Percentiles rank a stretch among this genome's conserved stretches.
These are phyloP conservation scores for Coemansia sp. DNA, from an alignment of 192 early-diverging fungal species.

Conservation along the genomic window DNA sequence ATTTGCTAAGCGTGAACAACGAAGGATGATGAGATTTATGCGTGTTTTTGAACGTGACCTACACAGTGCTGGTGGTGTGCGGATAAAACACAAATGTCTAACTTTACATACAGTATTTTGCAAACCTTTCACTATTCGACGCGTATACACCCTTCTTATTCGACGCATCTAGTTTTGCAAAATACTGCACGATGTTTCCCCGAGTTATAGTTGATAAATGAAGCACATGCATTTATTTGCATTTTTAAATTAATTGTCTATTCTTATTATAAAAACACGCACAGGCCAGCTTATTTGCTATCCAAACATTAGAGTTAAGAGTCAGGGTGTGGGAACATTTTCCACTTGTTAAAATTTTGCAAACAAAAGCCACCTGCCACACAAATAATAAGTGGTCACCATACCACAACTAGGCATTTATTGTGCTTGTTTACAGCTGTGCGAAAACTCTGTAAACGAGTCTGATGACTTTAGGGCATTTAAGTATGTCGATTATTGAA, in stretches of 20 bases:
- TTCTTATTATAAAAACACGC: not conserved
- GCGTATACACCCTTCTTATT: too few relatives aligned
- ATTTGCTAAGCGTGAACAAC: too few relatives aligned
- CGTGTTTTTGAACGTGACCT: too few relatives aligned
- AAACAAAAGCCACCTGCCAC: not conserved
- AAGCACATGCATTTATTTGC: slow-evolving; percentile 9
- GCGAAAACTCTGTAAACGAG: not conserved
- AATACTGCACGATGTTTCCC: not conserved
- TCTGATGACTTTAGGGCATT: not conserved
- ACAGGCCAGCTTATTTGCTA: slow-evolving; percentile 3
- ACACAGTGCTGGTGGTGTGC: too few relatives aligned
- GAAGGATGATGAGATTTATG: too few relatives aligned
- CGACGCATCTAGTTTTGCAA: too few relatives aligned
- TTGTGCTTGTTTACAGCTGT: not conserved
- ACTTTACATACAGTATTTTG: too few relatives aligned
- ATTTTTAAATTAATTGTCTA: slow-evolving; percentile 7
- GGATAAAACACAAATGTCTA: too few relatives aligned
- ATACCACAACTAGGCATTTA: too few relatives aligned
- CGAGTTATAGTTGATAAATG: slow-evolving; percentile 1
- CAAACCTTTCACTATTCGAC: not conserved
- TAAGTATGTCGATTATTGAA: not conserved
- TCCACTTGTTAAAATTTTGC: not conserved
- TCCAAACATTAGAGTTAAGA: not conserved
- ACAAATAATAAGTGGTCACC: not conserved
- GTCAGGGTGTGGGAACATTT: not conserved